phyloP scores from a whole-genome alignment of 805 yeast species.

The Hanseniaspora hatyaiensis region DNA sequence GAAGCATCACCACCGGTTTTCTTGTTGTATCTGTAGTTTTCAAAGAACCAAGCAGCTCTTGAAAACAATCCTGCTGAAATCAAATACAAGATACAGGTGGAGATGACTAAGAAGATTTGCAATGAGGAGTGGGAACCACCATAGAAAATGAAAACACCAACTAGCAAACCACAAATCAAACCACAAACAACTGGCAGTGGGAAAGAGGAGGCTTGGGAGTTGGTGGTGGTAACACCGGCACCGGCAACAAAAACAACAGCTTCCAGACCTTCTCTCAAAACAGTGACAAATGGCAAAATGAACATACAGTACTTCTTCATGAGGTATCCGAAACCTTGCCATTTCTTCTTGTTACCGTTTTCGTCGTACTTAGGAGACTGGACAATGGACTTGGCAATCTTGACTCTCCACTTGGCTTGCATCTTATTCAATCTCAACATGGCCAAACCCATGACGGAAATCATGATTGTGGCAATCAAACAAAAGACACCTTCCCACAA shows the following conservation, averaged over 20 bases:
- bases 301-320: slow-evolving; percentile 77
- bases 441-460: slow-evolving; percentile 89
- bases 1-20: slow-evolving; percentile 90
- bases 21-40: slow-evolving; percentile 50
- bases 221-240: slow-evolving; percentile 58
- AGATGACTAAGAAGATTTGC: slow-evolving; percentile 73
- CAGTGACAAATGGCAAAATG: slow-evolving; percentile 77
- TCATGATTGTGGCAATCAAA: slow-evolving; percentile 78
- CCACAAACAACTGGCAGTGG: slow-evolving; percentile 92
- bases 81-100: slow-evolving; percentile 80
- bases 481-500: slow-evolving; percentile 96
- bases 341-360: slow-evolving; percentile 32
- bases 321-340: slow-evolving; percentile 35
- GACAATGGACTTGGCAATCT: slow-evolving; percentile 74
- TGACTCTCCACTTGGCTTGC: slow-evolving; percentile 94
- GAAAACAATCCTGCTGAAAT: slow-evolving; percentile 89
- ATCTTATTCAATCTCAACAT: slow-evolving; percentile 91
- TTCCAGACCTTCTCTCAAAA: slow-evolving; percentile 92
- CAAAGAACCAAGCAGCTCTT: slow-evolving; percentile 85
- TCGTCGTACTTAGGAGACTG: slow-evolving; percentile 41
- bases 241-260: slow-evolving; percentile 95
- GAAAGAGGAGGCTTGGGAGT: slow-evolving; percentile 55
- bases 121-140: slow-evolving; percentile 76
- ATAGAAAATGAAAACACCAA: slow-evolving; percentile 63
- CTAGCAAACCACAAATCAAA: slow-evolving; percentile 59